Conservation (phyloP, 805 yeast genomes). For the Jamesozyma hellenica region DNA sequence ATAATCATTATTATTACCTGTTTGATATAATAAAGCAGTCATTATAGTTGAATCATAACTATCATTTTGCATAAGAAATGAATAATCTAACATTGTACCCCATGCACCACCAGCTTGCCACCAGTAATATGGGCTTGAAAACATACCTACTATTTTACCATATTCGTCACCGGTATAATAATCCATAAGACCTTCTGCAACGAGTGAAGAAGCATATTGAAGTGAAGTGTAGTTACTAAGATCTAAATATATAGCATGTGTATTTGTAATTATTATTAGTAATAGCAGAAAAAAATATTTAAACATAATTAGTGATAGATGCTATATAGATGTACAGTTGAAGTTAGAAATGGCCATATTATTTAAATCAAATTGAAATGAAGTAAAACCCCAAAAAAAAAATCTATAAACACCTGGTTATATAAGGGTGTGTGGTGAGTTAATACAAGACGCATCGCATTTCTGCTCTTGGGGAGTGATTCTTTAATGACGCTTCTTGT, state of each 20-base stretch:
- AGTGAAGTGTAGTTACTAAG: constrained; percentile 25
- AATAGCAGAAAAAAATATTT: too few relatives aligned
- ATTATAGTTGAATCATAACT: constrained; percentile 50
- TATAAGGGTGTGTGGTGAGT: too few relatives aligned
- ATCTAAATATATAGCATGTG: constrained; percentile 13
- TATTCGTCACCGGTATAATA: constrained; percentile 58
- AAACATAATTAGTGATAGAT: too few relatives aligned
- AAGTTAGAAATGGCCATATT: too few relatives aligned
- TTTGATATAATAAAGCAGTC: constrained; percentile 59
- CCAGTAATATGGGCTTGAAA: constrained; percentile 88
- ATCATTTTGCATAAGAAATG: constrained; percentile 57
- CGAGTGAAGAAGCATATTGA: constrained; percentile 43
- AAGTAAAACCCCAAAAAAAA: too few relatives aligned
- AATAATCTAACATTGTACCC: constrained; percentile 79
- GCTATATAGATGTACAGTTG: too few relatives aligned
- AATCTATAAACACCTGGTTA: too few relatives aligned
- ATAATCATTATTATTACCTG: constrained; percentile 62
- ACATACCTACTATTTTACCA: constrained; percentile 82
- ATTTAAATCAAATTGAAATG: too few relatives aligned
- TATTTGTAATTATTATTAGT: too few relatives aligned
- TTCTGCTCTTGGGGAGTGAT: too few relatives aligned
- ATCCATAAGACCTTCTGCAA: constrained; percentile 67
- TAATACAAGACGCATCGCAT: too few relatives aligned
- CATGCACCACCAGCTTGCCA: constrained; percentile 97
- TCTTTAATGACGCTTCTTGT: too few relatives aligned